A percentile compares a stretch with the other conserved stretches of the same genome.
phyloP scores from a whole-genome alignment of 495 filamentous ascomycete genomes.

The Neurospora sp. region DNA sequence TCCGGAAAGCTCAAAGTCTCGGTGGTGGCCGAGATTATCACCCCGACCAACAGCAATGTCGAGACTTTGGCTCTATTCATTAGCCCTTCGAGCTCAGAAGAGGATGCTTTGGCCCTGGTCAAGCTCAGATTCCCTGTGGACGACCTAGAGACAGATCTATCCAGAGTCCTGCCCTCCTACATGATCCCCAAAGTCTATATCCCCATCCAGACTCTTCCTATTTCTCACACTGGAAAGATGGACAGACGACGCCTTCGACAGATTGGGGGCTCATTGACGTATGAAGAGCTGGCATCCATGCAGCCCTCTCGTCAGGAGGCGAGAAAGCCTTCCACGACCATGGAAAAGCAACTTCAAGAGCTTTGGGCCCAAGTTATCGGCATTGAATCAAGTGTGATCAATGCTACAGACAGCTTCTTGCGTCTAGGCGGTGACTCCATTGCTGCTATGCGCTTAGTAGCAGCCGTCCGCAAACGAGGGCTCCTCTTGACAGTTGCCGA shows the following conservation, averaged over 20 bases:
- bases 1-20: conserved; percentile 1
- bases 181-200: conserved; percentile 43
- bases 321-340: neutral
- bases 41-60: conserved; percentile 11
- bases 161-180: conserved; percentile 37
- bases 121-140: neutral
- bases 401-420: conserved; percentile 20
- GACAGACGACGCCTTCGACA: conserved; percentile 35
- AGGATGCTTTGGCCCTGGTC: neutral
- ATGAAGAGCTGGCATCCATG: neutral
- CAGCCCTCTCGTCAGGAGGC: conserved; percentile 5
- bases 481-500: conserved; percentile 43
- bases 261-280: conserved; percentile 4
- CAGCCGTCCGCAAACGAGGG: conserved; percentile 38
- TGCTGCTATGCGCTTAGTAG: conserved; percentile 43
- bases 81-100: conserved; percentile 23
- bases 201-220: conserved; percentile 22
- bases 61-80: conserved; percentile 9
- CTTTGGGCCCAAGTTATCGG: conserved; percentile 8
- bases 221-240: conserved; percentile 38
- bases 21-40: conserved; percentile 31
- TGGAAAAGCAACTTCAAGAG: conserved; percentile 6
- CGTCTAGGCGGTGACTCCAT: conserved; percentile 23
- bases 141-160: conserved; percentile 4
- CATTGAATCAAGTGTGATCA: conserved; percentile 7